A percentile compares a stretch with the other conserved stretches of the same genome.
Conservation (phyloP, 371 early-diverging fungal species). For the Blastocladiella emersonii region DNA sequence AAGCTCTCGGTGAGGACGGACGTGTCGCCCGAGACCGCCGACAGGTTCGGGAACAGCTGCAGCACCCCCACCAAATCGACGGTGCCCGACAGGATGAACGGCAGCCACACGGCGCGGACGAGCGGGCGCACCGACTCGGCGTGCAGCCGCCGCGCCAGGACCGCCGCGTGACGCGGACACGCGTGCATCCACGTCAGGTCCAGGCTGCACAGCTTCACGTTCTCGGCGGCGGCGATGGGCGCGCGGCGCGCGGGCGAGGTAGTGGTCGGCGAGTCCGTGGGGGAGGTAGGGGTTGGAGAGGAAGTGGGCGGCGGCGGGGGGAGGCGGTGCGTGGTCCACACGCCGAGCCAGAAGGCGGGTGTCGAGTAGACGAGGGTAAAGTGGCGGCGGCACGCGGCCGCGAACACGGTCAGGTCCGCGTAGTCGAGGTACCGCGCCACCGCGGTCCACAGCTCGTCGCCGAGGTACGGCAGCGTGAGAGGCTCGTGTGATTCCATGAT, state of each 20-base stretch:
- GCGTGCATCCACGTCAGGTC: not conserved
- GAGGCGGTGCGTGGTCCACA: not conserved
- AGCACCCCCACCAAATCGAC: not conserved
- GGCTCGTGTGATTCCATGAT: no score
- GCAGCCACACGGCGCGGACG: not conserved
- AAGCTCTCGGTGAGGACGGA: not conserved
- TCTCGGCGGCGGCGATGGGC: not conserved
- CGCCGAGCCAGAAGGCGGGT: not conserved
- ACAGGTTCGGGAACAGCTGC: not conserved
- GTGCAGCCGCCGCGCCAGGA: not conserved
- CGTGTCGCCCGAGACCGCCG: not conserved
- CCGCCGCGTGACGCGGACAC: not conserved
- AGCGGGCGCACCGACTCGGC: not conserved
- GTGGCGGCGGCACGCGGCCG: not conserved
- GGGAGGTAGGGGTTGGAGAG: not conserved
- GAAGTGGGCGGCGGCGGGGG: not conserved
- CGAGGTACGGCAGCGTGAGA: not conserved
- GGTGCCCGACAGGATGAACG: not conserved
- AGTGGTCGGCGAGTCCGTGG: not conserved
- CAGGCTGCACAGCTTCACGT: not conserved
- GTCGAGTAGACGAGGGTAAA: not conserved
- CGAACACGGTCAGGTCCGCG: not conserved
- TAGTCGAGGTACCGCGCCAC: not conserved
- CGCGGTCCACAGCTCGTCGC: not conserved
- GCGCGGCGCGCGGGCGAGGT: not conserved